Percentiles rank a stretch among this genome's conserved stretches.
Evolutionary conservation across 2,329 filamentous ascomycete genomes (phyloP).

Genomic region (Trichoderma koningii): DNA sequence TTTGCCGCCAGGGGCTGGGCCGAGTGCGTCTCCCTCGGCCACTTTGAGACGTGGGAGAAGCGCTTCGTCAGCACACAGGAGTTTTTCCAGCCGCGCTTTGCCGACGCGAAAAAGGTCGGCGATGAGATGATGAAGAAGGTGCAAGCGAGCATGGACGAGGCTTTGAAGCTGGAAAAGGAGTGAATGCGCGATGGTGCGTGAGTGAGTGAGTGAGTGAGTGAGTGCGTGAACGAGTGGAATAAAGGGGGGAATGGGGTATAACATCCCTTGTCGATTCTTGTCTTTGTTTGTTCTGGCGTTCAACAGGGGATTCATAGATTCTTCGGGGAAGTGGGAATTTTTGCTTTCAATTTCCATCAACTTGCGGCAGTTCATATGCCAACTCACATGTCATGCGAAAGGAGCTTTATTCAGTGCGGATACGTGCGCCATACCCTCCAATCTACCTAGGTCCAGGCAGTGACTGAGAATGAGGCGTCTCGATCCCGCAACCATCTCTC

Average conservation of each 20-base stretch:
- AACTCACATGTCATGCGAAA: neutral
- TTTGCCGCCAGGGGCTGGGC: slow-evolving; percentile 97
- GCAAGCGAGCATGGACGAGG: slow-evolving; percentile 69
- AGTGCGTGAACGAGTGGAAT: neutral
- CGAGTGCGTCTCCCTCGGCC: slow-evolving; percentile 84
- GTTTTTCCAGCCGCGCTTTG: slow-evolving; percentile 90
- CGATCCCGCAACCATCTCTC: neutral
- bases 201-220: neutral
- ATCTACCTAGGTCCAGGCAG: neutral
- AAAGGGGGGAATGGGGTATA: neutral
- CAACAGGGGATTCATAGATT: neutral
- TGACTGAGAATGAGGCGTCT: neutral
- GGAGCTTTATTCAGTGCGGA: neutral
- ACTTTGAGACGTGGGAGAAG: slow-evolving; percentile 91
- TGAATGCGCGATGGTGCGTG: neutral
- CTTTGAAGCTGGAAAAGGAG: slow-evolving; percentile 21
- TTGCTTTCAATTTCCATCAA: neutral
- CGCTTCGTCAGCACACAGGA: slow-evolving; percentile 86
- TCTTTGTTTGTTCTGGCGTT: neutral
- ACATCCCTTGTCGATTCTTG: neutral
- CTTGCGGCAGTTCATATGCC: neutral
- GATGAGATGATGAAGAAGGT: slow-evolving; percentile 98
- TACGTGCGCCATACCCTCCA: neutral
- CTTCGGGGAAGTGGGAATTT: neutral
- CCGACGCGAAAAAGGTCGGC: slow-evolving; percentile 81